These are phyloP conservation scores for Camptophora hylomeconis DNA, from an alignment of 2,329 filamentous ascomycete genomes.

Conservation along the genomic window DNA sequence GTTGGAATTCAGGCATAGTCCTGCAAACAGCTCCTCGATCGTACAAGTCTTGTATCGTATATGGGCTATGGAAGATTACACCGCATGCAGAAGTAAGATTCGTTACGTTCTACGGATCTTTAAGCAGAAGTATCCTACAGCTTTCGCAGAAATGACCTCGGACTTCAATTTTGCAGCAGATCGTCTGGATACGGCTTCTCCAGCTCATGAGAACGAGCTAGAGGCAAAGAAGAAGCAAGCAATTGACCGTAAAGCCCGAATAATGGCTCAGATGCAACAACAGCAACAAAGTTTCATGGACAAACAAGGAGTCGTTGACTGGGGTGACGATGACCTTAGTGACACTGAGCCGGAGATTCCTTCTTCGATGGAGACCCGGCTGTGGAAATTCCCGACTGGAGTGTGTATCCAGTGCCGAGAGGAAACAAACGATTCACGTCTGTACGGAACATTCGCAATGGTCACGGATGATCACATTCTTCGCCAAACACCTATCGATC, in stretches of 20 bases:
- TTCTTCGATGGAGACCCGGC: conserved; percentile 49
- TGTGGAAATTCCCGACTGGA: conserved; percentile 82
- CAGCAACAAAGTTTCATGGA: conserved; percentile 93
- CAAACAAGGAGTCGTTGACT: conserved; percentile 75
- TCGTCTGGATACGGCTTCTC: conserved; percentile 67
- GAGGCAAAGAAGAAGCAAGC: conserved; percentile 85
- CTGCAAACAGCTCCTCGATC: conserved; percentile 29
- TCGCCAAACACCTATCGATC: conserved; percentile 70
- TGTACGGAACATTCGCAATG: conserved; percentile 89
- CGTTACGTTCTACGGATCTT: conserved; percentile 70
- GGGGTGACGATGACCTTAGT: conserved; percentile 71
- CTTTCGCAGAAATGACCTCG: conserved; percentile 56
- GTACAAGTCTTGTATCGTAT: conserved; percentile 40
- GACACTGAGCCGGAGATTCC: conserved; percentile 40
- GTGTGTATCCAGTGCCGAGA: conserved; percentile 96
- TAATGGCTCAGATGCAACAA: conserved; percentile 97
- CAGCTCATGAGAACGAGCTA: conserved; percentile 50
- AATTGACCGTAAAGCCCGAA: conserved; percentile 73
- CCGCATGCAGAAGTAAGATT: conserved; percentile 74
- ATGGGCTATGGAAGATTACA: conserved; percentile 58
- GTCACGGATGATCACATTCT: conserved; percentile 76
- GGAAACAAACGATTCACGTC: conserved; percentile 73
- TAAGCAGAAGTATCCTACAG: conserved; percentile 64
- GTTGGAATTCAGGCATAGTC: conserved; percentile 21
- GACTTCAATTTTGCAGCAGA: conserved; percentile 54